Base-by-base conservation (phyloP, 2,329 filamentous ascomycete species). In the Xylariaceae sp. region DNA sequence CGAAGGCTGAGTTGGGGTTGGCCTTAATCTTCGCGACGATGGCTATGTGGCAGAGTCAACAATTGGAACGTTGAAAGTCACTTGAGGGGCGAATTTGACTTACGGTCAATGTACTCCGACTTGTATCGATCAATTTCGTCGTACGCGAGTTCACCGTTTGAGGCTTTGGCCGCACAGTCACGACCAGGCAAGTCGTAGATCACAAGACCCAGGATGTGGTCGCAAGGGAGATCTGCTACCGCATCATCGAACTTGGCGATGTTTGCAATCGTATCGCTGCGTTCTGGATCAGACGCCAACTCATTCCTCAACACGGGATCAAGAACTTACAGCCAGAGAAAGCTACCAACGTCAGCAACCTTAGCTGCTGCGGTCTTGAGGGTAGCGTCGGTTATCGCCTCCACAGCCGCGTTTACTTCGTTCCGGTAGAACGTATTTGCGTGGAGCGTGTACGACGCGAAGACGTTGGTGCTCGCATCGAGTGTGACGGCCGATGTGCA, bases 171-270 rank as follows among this genome's bases (percentile, higher is more conserved):
- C 44, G 78, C 76, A 60, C 79, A 82, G 68, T 82, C 79, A 66
- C 79, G 76, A 56, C 80, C 78, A 30, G 79, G 79, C 18, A 82
- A 72, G 63, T 82, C 74, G 64, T 82, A 82, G 56, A 82, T 73
- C 53, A 82, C 78, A 43, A 81, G 71, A 56, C 69, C 69, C 17
- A 69, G 65, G 53, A 69, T 64, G 60, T 72, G 68, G 6, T 68
- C 67, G 44, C 65, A 65, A 51, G 68, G 69, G 45, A 77, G 71
- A 35, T 75, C 68, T 15, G 60, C 63, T n/a, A 82, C 70, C 11
- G 75, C 77, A 15, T 63, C 57, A 36, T 72, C 66, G 63, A 81
- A 71, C 52, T 75, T 67, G 51, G 74, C 70, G 22, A 80, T 71
- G 63, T 79, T 79, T 49, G 68, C 71, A 49, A 74, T 74, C 42